Base-by-base conservation (phyloP, 148 eudicot species). In the Arctostaphylos glauca region DNA sequence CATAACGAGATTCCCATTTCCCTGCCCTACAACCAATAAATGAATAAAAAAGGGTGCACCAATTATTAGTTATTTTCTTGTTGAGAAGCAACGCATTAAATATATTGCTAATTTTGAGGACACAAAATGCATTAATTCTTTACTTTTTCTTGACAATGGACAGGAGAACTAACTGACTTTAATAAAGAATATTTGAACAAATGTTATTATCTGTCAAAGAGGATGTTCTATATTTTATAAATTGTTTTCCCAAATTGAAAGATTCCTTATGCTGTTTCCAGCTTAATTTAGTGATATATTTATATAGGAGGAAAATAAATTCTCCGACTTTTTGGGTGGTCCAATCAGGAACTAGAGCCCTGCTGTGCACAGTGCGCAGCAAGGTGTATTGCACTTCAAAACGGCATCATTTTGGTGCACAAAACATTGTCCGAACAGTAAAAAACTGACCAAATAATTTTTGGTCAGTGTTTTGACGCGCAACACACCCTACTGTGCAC, bases 231-330 rank as follows among this genome's bases (percentile, higher is more conserved):
- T 23, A 38, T 9, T 21, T 9, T 9, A 64, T 31, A 31, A 31
- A 31, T 64, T 41, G 38, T 10, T 25, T 23, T 64, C 41, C 41
- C 41, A 9, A 64, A 9, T 64, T 9, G 41, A 23, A 23, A 64
- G 70, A 23, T 25, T 64, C 70, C 70, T 14, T 18, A 18, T 44
- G 52, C 23, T 44, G 49, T 44, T 44, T 44, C 23, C 50, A 18
- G 49, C 49, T 43, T 5, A 43, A 72, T 72, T 44, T 72, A 19
- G 13, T 16, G 76, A 18, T 3, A 50, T 19, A 44, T 31, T 31
- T 44, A 72, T 72, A 15, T 72, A 72, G 18, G 43, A 44, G 49
- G n/a, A 71, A 71, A 71, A 71, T 71, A 10, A 41, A 68, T 68
- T 46, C 74, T 12, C 48, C 15, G 14, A 31, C 47, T 68, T 68